Evolutionary conservation across 1,284 basidiomycete species (phyloP).

Genomic region (Singerocomus inundabilis): DNA sequence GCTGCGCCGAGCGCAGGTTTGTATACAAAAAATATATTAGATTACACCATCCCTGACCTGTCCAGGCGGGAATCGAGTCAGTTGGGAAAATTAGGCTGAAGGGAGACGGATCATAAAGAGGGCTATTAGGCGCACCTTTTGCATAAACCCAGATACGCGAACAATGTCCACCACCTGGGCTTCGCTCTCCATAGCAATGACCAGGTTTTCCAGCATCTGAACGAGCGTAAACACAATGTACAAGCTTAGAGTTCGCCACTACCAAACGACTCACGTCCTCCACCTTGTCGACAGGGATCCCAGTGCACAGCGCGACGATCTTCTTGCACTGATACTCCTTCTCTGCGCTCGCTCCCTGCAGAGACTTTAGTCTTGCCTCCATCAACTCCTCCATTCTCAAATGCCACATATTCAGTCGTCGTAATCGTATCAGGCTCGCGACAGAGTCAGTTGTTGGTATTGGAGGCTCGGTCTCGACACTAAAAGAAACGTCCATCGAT

Average conservation of each 20-base stretch:
- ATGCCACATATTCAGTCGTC: conserved; percentile 82
- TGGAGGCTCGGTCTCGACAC: conserved; percentile 63
- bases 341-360: conserved; percentile 80
- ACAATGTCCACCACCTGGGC: conserved; percentile 81
- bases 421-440: conserved; percentile 64
- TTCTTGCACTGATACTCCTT: conserved; percentile 89
- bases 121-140: conserved; percentile 54
- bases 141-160: conserved; percentile 88
- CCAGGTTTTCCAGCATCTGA: conserved; percentile 85
- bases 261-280: conserved; percentile 68
- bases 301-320: conserved; percentile 88
- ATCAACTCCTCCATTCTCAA: conserved; percentile 73
- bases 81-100: conserved; percentile 15
- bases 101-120: conserved; percentile 14
- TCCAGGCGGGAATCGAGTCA: conserved; percentile 21
- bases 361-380: conserved; percentile 61
- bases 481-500: conserved; percentile 57
- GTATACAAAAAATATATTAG: conserved; percentile 38
- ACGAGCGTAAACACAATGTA: conserved; percentile 23
- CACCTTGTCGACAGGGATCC: conserved; percentile 83
- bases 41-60: conserved; percentile 71
- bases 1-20: background rate
- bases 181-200: conserved; percentile 89
- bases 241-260: conserved; percentile 16
- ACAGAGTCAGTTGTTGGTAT: conserved; percentile 60